Base-by-base conservation (phyloP, 163 green algal species). In the Chlamydomonas reinhardtii region DNA sequence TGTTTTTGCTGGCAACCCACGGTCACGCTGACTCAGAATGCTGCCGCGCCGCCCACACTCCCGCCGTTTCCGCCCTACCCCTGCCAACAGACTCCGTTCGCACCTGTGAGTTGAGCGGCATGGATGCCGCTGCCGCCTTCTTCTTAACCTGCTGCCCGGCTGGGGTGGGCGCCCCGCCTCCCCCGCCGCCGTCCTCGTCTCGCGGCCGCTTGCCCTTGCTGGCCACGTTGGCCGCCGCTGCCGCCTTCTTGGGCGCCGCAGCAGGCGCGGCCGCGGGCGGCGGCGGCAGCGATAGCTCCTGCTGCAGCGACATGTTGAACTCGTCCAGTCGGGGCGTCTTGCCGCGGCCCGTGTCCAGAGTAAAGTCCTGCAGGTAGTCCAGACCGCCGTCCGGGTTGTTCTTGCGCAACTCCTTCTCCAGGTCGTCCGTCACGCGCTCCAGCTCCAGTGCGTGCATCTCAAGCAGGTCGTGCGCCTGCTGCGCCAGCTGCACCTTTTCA, bases 361-460 rank as follows among this genome's bases (percentile, higher is more conserved):
- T 62, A 15, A 82, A 87, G 61, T 87, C 82, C 39, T 81, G 61
- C 37, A 87, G 59, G 43, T 82, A 87, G 27, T 87, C 82, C n/a
- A 87, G 81, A 2, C 70, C 59, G 3, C 35, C 70, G 31, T 87
- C 82, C 12, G 82, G 82, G 31, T 87, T 87, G 71, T 82, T 87
- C 32, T 61, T 59, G 19, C 72, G 71, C 70, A 92, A 48, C 76
- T 92, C 89, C 35, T 76, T 80, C 32, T 92, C 89, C 35, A 93
- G 83, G 69, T 93, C 88, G 35, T 93, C 89, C 35, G 90, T 90
- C 17, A 88, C 73, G 17, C 84, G 83, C 37, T 93, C 89, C 69
- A 93, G 82, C 56, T 93, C 89, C 27, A 93, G 52, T 2, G 89
- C 82, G 56, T 93, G 86, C 78, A 89, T 81, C 74, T 93, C 89